Conservation (phyloP, 2,329 filamentous ascomycete genomes). For the Fusarium dimerum region DNA sequence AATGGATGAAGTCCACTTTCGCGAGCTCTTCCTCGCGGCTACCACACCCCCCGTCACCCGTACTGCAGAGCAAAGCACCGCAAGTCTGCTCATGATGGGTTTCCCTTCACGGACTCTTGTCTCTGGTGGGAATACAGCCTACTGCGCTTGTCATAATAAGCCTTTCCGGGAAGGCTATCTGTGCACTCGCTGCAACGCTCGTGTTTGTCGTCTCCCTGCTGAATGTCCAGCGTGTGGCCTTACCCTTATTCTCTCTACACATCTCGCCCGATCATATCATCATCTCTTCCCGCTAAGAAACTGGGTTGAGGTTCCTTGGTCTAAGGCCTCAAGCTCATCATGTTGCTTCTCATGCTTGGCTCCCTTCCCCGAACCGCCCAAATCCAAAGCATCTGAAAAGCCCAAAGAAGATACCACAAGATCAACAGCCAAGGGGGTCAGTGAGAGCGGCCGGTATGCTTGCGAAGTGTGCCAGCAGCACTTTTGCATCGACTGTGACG, state of each 20-base stretch:
- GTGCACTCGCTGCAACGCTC: conserved; percentile 84
- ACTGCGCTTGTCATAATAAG: conserved; percentile 89
- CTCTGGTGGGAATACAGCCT: conserved; percentile 61
- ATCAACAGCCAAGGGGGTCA: conserved; percentile 61
- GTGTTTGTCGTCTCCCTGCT: conserved; percentile 86
- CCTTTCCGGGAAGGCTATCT: conserved; percentile 83
- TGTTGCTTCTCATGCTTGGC: conserved; percentile 79
- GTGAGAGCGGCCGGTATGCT: conserved; percentile 84
- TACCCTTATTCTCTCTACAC: conserved; percentile 91
- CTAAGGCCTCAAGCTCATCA: conserved; percentile 59
- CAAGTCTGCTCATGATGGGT: conserved; percentile 90
- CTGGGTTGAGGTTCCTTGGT: conserved; percentile 89
- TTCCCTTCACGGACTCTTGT: conserved; percentile 87
- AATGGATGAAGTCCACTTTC: conserved; percentile 74
- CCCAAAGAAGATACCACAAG: conserved; percentile 24
- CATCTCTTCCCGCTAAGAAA: conserved; percentile 88
- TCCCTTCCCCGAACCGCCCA: conserved; percentile 61
- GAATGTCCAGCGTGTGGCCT: conserved; percentile 91
- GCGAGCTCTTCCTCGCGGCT: conserved; percentile 82
- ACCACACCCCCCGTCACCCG: conserved; percentile 88
- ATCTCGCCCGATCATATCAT: conserved; percentile 89
- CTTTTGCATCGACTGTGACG: conserved; percentile 97
- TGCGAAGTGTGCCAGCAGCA: conserved; percentile 86
- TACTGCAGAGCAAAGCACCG: conserved; percentile 57
- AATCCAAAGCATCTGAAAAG: conserved; percentile 20